Conservation (phyloP, 2,329 filamentous ascomycete species). For the Blumeriella jaapii region DNA sequence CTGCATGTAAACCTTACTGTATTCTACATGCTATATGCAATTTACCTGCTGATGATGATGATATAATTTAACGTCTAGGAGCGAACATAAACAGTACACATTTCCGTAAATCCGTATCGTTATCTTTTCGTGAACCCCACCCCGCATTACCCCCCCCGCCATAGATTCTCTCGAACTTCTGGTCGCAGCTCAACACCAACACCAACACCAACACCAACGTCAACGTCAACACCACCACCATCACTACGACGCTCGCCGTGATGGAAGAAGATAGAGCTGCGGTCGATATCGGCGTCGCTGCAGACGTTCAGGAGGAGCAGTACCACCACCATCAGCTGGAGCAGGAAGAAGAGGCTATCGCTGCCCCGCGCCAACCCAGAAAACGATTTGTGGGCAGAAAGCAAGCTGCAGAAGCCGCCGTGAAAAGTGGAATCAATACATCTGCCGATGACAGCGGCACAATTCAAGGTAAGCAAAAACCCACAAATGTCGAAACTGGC, state of each 20-base stretch:
- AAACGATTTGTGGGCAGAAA: slow-evolving; percentile 84
- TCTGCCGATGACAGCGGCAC: slow-evolving; percentile 47
- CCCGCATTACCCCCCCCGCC: too few relatives aligned
- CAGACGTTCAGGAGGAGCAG: slow-evolving; percentile 56
- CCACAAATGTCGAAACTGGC: background rate
- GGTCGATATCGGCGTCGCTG: slow-evolving; percentile 58
- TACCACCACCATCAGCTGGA: too few relatives aligned
- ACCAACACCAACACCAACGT: background rate
- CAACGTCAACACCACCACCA: background rate
- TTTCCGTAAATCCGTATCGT: too few relatives aligned
- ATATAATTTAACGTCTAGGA: too few relatives aligned
- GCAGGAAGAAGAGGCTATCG: slow-evolving; percentile 34
- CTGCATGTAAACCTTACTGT: too few relatives aligned
- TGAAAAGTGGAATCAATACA: slow-evolving; percentile 28
- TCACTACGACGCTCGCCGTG: too few relatives aligned
- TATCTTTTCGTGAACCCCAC: too few relatives aligned
- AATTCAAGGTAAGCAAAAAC: slow-evolving; percentile 49
- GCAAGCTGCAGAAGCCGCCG: slow-evolving; percentile 50
- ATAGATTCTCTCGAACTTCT: too few relatives aligned
- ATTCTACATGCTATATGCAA: too few relatives aligned
- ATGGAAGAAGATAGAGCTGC: slow-evolving; percentile 71
- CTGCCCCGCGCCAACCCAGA: slow-evolving; percentile 59
- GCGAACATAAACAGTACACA: too few relatives aligned
- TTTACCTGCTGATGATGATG: too few relatives aligned
- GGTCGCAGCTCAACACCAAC: background rate